Evolutionary conservation across 306 rosid species (phyloP), one percentile per base, ranked within the genome.

Genomic region (Begonia peltatifolia): DNA sequence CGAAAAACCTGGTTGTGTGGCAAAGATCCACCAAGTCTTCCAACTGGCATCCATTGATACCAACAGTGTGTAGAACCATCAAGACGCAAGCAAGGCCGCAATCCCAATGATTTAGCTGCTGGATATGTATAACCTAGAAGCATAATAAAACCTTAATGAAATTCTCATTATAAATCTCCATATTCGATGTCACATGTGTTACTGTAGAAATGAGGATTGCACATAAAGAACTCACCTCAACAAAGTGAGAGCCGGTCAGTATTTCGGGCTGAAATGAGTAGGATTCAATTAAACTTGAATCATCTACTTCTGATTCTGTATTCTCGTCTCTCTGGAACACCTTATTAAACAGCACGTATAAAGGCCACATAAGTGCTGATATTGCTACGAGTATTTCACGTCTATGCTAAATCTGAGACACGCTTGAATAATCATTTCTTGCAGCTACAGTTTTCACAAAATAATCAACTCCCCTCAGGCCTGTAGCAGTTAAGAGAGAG

Each of bases 11-110:
- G 35, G 67, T 81, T 53, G 95, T 80, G 86, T 66, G 5, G 77
- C 99, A 90, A 14, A 80, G 62, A 36, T 73, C 81, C 50, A 75
- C 82, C 67, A 90, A 68, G 25, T 76, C 67, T 67, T 83, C 75
- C 60, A 90, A 73, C 64, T 71, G 18, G 11, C 61, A 71, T 63
- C 66, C 58, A 53, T 76, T 69, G 61, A 74, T 72, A 53, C 95
- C 88, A 62, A 86, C 43, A 38, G 82, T 75, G 63, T 68, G 53
- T 69, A 90, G 63, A 68, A 81, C 87, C 96, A 90, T 90, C 68
- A 72, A 52, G 59, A 81, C 78, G 50, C 99, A 90, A 62, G 99
- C 99, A 30, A 90, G 94, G 66, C 99, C 99, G 57, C 99, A 90
- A 71, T 90, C 99, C 99, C 99, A 90, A 65, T 87, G 74, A 65